These are phyloP conservation scores for Lentinula novae-zelandiae DNA, from an alignment of 1,284 basidiomycete genomes.

Conservation along the genomic window DNA sequence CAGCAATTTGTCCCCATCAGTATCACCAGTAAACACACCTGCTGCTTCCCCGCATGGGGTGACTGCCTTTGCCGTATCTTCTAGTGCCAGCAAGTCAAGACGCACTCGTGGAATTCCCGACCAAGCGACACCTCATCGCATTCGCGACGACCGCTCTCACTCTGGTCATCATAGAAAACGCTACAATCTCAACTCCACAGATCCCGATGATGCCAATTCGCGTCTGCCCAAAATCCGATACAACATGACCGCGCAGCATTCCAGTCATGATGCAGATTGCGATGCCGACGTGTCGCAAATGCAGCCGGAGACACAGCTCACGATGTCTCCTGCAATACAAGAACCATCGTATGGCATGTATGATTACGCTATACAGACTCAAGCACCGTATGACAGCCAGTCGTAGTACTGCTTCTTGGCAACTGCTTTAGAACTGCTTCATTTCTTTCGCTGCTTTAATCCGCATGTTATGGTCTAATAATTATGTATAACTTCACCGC, in stretches of 20 bases:
- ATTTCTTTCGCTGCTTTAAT: not conserved
- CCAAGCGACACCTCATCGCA: not conserved
- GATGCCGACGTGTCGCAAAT: slow-evolving; percentile 1
- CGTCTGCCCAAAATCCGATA: not conserved
- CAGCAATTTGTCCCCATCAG: not conserved
- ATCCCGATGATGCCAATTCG: too few species aligned
- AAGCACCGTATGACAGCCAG: slow-evolving; percentile 28
- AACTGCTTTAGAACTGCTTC: not conserved
- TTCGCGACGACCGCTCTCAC: not conserved
- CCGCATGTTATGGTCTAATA: not conserved
- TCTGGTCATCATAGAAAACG: not conserved
- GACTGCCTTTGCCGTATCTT: not conserved
- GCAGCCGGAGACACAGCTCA: not conserved
- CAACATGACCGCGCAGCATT: not conserved
- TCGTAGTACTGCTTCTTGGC: not conserved
- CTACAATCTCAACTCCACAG: not conserved
- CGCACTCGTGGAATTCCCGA: not conserved
- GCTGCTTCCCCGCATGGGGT: not conserved
- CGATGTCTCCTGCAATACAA: not conserved
- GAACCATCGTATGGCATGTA: slow-evolving; percentile 20
- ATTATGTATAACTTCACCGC: not conserved
- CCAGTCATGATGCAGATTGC: not conserved
- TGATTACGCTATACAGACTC: slow-evolving; percentile 38
- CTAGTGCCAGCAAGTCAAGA: not conserved
- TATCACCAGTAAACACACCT: not conserved